Evolutionary conservation across 805 yeast genomes (phyloP), one percentile per base, ranked within the genome.

Genomic region (Blastobotrys mokoenaii): DNA sequence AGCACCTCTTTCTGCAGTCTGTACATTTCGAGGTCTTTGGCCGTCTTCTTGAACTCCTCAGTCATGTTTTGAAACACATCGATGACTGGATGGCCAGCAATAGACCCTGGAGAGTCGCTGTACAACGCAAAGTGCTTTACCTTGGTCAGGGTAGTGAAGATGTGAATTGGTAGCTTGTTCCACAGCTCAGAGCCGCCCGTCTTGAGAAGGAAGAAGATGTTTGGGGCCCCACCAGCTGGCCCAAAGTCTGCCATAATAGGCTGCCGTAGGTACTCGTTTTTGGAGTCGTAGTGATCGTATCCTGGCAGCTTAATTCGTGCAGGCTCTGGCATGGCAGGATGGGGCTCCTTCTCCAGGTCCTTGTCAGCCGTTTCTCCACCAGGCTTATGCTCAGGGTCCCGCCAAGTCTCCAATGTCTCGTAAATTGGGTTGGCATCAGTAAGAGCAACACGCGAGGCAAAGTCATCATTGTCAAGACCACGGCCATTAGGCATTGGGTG

Each of bases 121-220:
- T 64, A 67, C 15, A 67, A 39, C 18, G 53, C 62, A 42, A 60
- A 61, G 43, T 61, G 46, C 6, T 58, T 61, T 18, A 62, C 56
- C 25, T 56, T 47, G 1, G 60, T 52, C 10, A 66, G 49, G 7
- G 67, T 58, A 3, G 68, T 61, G 40, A 50, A 42, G 25, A 62
- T 40, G 43, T 66, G 70, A 15, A 60, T 44, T 8, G 70, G 69
- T 39, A 65, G 38, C 10, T 69, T 60, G 16, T 53, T 46, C 66
- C 67, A 61, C 41, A 59, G 51, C 5, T 59, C 65, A 3, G 62
- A 60, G 10, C 56, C 57, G 2, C 70, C 68, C 2, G 70, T 66
- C 46, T 65, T 66, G 44, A 66, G 51, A 58, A 66, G 56, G 38
- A 66, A 46, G 40, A 62, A 63, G 5, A 61, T 18, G 14, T 50